Evolutionary conservation across 192 early-diverging fungal species (phyloP).

Genomic region (Diversispora epigaea): DNA sequence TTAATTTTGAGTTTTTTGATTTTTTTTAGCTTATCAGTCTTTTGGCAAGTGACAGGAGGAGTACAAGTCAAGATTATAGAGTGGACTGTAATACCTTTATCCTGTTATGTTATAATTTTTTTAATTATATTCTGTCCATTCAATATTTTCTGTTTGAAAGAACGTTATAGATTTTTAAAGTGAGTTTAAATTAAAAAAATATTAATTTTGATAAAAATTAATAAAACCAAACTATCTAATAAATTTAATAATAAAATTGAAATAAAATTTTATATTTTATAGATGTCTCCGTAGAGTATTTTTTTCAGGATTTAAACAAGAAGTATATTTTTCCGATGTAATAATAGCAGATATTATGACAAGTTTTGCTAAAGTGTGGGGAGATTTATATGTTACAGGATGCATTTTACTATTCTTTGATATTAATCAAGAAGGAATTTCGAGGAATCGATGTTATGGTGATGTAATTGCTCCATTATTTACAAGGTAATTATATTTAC

Average conservation of each 20-base stretch:
- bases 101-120: slow-evolving; percentile 46
- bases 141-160: slow-evolving; percentile 48
- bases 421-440: slow-evolving; percentile 33
- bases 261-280: too few relatives aligned
- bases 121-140: slow-evolving; percentile 50
- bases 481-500: slow-evolving; percentile 55
- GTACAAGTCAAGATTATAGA: slow-evolving; percentile 26
- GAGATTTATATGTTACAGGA: slow-evolving; percentile 71
- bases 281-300: slow-evolving; percentile 54
- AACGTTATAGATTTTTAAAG: slow-evolving; percentile 56
- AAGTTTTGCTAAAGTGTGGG: slow-evolving; percentile 85
- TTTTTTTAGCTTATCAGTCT: slow-evolving; percentile 49
- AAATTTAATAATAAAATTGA: too few relatives aligned
- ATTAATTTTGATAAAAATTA: background rate
- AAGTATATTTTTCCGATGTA: slow-evolving; percentile 73
- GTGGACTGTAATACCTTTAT: slow-evolving; percentile 45
- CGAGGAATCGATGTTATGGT: slow-evolving; percentile 46
- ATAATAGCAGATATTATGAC: slow-evolving; percentile 95
- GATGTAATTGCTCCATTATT: slow-evolving; percentile 59
- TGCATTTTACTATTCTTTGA: slow-evolving; percentile 59
- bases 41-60: too few relatives aligned
- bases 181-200: too few relatives aligned
- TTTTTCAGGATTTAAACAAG: slow-evolving; percentile 48
- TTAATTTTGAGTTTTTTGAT: slow-evolving; percentile 42
- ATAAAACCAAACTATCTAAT: background rate